phyloP scores from a whole-genome alignment of 352 stramenopile genomes.

The Pythium dissimile region DNA sequence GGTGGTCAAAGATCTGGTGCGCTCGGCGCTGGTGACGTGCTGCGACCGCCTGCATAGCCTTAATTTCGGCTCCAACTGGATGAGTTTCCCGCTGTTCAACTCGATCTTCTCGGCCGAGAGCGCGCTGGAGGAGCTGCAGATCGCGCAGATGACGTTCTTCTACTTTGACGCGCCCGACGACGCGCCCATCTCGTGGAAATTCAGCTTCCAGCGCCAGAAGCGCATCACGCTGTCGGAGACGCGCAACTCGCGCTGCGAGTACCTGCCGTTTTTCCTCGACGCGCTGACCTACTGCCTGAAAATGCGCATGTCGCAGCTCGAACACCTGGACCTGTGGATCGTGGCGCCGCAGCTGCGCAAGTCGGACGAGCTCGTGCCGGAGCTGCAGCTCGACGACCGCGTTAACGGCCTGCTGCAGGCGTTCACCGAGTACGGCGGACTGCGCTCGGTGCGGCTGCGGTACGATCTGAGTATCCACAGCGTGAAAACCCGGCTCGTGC shows the following conservation, averaged over 20 bases:
- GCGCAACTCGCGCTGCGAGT: slow-evolving; percentile 31
- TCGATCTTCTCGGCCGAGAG: slow-evolving; percentile 51
- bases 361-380: neutral
- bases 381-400: slow-evolving; percentile 14
- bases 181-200: slow-evolving; percentile 33
- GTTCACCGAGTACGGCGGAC: slow-evolving; percentile 22
- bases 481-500: slow-evolving; percentile 6
- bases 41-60: slow-evolving; percentile 36
- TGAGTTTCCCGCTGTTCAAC: slow-evolving; percentile 49
- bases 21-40: slow-evolving; percentile 31
- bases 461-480: slow-evolving; percentile 16
- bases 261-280: slow-evolving; percentile 34
- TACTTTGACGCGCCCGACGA: slow-evolving; percentile 14
- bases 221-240: slow-evolving; percentile 35
- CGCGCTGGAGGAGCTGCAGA: slow-evolving; percentile 35
- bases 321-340: slow-evolving; percentile 44
- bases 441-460: slow-evolving; percentile 22
- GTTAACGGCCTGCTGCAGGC: slow-evolving; percentile 25
- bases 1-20: slow-evolving; percentile 38
- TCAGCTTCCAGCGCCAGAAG: slow-evolving; percentile 44
- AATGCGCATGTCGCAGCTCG: slow-evolving; percentile 44
- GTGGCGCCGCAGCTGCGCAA: slow-evolving; percentile 10
- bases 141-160: slow-evolving; percentile 36
- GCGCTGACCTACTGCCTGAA: slow-evolving; percentile 44
- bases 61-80: slow-evolving; percentile 58